Evolutionary conservation across 1,139 yeast genomes (phyloP).

Genomic region (Zygoascus sp.): DNA sequence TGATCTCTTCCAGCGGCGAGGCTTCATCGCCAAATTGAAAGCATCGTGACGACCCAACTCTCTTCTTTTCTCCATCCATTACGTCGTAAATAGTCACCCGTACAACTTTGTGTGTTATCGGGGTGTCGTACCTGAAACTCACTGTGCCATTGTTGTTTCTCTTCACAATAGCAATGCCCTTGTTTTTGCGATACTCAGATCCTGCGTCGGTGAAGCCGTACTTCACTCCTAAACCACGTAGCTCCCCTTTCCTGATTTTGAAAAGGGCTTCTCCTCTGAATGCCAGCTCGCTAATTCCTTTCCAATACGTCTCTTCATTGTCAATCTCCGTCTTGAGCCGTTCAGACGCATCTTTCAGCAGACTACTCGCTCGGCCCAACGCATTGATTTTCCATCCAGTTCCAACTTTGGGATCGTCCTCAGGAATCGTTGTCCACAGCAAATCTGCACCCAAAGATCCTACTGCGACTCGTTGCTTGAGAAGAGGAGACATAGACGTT

Average conservation of each 20-base stretch:
- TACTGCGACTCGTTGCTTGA: constrained; percentile 69
- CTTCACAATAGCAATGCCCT: constrained; percentile 68
- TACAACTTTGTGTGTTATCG: constrained; percentile 34
- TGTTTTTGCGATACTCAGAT: constrained; percentile 57
- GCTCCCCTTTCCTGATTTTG: constrained; percentile 53
- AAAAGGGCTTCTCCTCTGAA: constrained; percentile 67
- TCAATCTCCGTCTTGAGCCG: constrained; percentile 51
- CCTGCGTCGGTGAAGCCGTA: constrained; percentile 94
- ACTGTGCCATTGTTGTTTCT: constrained; percentile 34
- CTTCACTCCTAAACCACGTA: constrained; percentile 66
- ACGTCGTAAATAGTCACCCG: constrained; percentile 36
- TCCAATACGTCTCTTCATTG: constrained; percentile 75
- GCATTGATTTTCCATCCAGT: constrained; percentile 86
- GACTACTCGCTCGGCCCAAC: constrained; percentile 50
- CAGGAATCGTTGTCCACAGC: constrained; percentile 29
- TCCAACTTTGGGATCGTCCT: constrained; percentile 47
- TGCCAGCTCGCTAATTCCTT: constrained; percentile 48
- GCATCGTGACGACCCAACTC: constrained; percentile 23
- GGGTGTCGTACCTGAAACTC: constrained; percentile 32
- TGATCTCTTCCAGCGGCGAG: constrained; percentile 29
- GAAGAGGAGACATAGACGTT: constrained; percentile 83
- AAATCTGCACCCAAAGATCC: constrained; percentile 74
- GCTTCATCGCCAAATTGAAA: constrained; percentile 18
- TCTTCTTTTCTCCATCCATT: constrained; percentile 27
- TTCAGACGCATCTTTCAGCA: constrained; percentile 49